Evolutionary conservation across 2,329 filamentous ascomycete genomes (phyloP).

Genomic region (Anthostomella pinea): DNA sequence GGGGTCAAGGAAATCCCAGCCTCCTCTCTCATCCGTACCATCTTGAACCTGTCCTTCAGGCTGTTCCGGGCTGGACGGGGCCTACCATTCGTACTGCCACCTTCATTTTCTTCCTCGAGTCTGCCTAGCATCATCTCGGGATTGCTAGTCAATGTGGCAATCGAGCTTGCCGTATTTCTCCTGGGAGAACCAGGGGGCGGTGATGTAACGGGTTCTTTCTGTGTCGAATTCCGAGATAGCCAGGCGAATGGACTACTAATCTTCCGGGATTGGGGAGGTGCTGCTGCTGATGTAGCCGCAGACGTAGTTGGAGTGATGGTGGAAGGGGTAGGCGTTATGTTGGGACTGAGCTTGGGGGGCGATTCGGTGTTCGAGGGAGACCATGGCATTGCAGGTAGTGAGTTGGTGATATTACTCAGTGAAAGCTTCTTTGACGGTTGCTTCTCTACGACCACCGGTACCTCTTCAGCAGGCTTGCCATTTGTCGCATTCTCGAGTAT

Average conservation of each 20-base stretch:
- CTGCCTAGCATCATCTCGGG: slow-evolving; percentile 75
- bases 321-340: slow-evolving; percentile 29
- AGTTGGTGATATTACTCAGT: slow-evolving; percentile 68
- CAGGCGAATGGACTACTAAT: slow-evolving; percentile 86
- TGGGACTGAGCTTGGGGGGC: slow-evolving; percentile 44
- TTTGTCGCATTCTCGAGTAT: neutral
- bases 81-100: slow-evolving; percentile 39
- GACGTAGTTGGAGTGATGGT: slow-evolving; percentile 37
- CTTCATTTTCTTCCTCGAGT: slow-evolving; percentile 69
- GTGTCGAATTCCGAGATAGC: slow-evolving; percentile 67
- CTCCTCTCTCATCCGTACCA: slow-evolving; percentile 73
- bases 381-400: slow-evolving; percentile 72
- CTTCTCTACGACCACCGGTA: slow-evolving; percentile 32
- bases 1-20: slow-evolving; percentile 51
- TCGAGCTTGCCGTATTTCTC: slow-evolving; percentile 76
- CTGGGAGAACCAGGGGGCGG: slow-evolving; percentile 52
- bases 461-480: slow-evolving; percentile 26
- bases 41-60: slow-evolving; percentile 75
- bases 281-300: slow-evolving; percentile 31
- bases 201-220: slow-evolving; percentile 52
- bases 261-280: slow-evolving; percentile 57
- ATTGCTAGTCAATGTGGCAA: slow-evolving; percentile 76
- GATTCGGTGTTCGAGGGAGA: slow-evolving; percentile 54
- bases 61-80: slow-evolving; percentile 57
- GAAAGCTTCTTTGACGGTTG: slow-evolving; percentile 56